Percentiles rank a stretch among this genome's conserved stretches.
Evolutionary conservation across 2,329 filamentous ascomycete species (phyloP).

Genomic region (Xylaria sp.): DNA sequence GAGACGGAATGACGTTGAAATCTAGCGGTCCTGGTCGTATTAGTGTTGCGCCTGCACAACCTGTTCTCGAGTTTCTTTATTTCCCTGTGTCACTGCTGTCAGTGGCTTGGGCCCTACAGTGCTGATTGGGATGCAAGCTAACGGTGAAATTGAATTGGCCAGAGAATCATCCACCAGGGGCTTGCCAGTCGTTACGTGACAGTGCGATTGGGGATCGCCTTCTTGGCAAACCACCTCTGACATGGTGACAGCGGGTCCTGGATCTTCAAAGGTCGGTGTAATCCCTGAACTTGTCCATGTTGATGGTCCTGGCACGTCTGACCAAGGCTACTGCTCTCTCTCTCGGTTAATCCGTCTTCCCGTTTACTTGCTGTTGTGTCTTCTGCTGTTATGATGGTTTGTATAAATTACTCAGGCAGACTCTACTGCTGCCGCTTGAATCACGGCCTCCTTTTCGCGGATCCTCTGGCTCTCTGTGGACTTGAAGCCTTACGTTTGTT

Average conservation of each 20-base stretch:
- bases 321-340: background rate
- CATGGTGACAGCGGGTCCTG: constrained; percentile 39
- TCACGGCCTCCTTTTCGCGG: background rate
- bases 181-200: constrained; percentile 32
- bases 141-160: constrained; percentile 35
- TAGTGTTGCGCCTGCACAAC: constrained; percentile 25
- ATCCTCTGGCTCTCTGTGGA: background rate
- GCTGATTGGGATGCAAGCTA: constrained; percentile 34
- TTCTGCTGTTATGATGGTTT: background rate
- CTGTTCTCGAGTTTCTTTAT: constrained; percentile 17
- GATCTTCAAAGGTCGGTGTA: constrained; percentile 42
- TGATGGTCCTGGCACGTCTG: constrained; percentile 19
- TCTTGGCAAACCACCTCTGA: constrained; percentile 36
- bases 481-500: constrained; percentile 14
- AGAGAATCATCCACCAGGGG: constrained; percentile 30
- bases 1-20: background rate
- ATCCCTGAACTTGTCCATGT: constrained; percentile 32
- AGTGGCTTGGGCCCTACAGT: constrained; percentile 18
- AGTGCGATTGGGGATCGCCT: constrained; percentile 35
- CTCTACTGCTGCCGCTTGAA: background rate
- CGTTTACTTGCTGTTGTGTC: background rate
- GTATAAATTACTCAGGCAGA: constrained; percentile 1
- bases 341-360: background rate
- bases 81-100: constrained; percentile 20
- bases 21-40: constrained; percentile 18